Conservation (phyloP, 1,284 basidiomycete species). For the Austroboletus niveus region DNA sequence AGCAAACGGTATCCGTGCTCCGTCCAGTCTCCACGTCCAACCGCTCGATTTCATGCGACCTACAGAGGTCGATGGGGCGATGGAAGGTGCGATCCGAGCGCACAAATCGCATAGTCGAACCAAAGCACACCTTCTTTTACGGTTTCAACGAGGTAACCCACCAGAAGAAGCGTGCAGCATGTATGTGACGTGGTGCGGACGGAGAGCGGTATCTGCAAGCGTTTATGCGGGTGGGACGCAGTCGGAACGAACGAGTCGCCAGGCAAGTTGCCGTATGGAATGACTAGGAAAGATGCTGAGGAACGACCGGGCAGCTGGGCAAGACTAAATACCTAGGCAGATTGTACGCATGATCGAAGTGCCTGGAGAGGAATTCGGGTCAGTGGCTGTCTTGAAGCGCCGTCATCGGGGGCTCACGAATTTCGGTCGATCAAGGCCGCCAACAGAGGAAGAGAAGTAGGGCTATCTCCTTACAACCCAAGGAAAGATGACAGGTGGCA, state of each 20-base stretch:
- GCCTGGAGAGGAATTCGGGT: slow-evolving; percentile 30
- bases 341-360: slow-evolving; percentile 57
- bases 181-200: slow-evolving; percentile 45
- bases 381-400: not conserved
- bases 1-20: not conserved
- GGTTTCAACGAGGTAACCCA: slow-evolving; percentile 27
- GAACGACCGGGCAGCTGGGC: slow-evolving; percentile 43
- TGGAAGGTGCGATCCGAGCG: slow-evolving; percentile 56
- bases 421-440: slow-evolving; percentile 69
- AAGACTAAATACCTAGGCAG: slow-evolving; percentile 57
- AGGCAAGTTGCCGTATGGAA: slow-evolving; percentile 59
- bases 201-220: slow-evolving; percentile 48
- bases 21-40: no score
- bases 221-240: slow-evolving; percentile 25
- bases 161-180: slow-evolving; percentile 35
- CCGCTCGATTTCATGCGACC: slow-evolving; percentile 7
- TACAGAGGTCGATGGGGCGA: slow-evolving; percentile 57
- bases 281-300: slow-evolving; percentile 39
- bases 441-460: no score
- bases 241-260: slow-evolving; percentile 7
- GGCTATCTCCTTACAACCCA: no score
- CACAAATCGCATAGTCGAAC: slow-evolving; percentile 59
- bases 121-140: slow-evolving; percentile 34
- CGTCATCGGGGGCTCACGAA: slow-evolving; percentile 37
- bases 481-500: no score